Conservation (phyloP, 805 yeast genomes). For the Spathaspora sp. region DNA sequence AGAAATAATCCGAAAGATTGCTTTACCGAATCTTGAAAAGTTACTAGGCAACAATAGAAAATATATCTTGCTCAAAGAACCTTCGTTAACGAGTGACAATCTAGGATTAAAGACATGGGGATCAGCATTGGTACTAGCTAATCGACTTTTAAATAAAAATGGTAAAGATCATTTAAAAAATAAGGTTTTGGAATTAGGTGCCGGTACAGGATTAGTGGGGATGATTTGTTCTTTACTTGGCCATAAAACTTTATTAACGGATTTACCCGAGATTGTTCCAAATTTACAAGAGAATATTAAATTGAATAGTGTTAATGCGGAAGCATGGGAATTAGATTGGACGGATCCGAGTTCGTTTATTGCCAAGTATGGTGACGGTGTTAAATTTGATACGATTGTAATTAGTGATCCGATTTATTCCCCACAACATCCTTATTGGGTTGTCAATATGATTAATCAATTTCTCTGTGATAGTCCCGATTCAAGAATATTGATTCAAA, state of each 20-base stretch:
- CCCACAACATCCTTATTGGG: conserved; percentile 71
- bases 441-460: conserved; percentile 52
- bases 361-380: conserved; percentile 16
- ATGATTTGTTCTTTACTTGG: conserved; percentile 61
- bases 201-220: conserved; percentile 94
- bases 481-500: conserved; percentile 59
- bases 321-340: conserved; percentile 75
- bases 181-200: conserved; percentile 71
- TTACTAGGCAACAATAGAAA: conserved; percentile 13
- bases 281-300: conserved; percentile 60
- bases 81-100: conserved; percentile 81
- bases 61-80: conserved; percentile 57
- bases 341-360: conserved; percentile 46
- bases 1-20: conserved; percentile 57
- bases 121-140: conserved; percentile 69
- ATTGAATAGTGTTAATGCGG: conserved; percentile 38
- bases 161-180: conserved; percentile 15
- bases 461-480: conserved; percentile 34
- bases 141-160: conserved; percentile 38
- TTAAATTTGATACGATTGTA: conserved; percentile 55
- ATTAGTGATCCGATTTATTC: conserved; percentile 91
- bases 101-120: conserved; percentile 97
- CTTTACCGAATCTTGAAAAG: conserved; percentile 33
- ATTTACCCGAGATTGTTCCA: conserved; percentile 70
- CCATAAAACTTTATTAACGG: conserved; percentile 55